Base-by-base conservation (phyloP, 257 asterid species). In the Echium plantagineum region DNA sequence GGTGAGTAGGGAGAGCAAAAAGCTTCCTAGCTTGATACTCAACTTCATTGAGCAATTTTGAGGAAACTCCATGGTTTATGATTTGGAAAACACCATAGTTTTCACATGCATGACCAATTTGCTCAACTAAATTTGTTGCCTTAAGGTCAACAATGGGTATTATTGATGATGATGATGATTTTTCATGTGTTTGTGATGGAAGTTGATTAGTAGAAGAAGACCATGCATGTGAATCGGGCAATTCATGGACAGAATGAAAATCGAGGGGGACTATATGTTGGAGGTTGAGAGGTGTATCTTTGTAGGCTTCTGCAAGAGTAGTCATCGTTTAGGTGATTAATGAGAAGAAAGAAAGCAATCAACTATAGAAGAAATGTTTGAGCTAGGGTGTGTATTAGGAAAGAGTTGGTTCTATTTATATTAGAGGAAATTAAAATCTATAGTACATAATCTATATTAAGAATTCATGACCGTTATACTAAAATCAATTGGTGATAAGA, bases 171-270 rank as follows among this genome's bases (percentile, higher is more conserved):
- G 17, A 42, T 2, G 17, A 5, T 16, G 31, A 15, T 12, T 19
- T 16, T 6, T 58, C 61, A 13, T 61, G 20, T 8, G n/a, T 9
- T 20, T 16, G 61, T 4, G 47, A n/a, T 4, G 42, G 67, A 12
- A 64, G 51, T 17, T 69, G 72, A 13, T 61, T 72, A 20, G 5
- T 42, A 10, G 47, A 56, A 10, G 47, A 56, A 18, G 78, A 59
- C 95, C 94, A 89, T 4, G 21, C 48, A 57, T 86, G 94, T 9
- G 97, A 77, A 9, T 84, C 87, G 5, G 95, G 97, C 22, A 89
- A 66, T 6, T 58, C 61, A 1, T 51, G 52, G 35, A 75, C 19
- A 2, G 87, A 71, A 24, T 68, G 71, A 68, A 87, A 87, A 71
- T 87, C 90, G 32, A 85, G 78, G 1, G 96, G 94, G 68, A 81